These are phyloP conservation scores for Fusarium begoniae DNA, from an alignment of 2,329 filamentous ascomycete species.

Conservation along the genomic window DNA sequence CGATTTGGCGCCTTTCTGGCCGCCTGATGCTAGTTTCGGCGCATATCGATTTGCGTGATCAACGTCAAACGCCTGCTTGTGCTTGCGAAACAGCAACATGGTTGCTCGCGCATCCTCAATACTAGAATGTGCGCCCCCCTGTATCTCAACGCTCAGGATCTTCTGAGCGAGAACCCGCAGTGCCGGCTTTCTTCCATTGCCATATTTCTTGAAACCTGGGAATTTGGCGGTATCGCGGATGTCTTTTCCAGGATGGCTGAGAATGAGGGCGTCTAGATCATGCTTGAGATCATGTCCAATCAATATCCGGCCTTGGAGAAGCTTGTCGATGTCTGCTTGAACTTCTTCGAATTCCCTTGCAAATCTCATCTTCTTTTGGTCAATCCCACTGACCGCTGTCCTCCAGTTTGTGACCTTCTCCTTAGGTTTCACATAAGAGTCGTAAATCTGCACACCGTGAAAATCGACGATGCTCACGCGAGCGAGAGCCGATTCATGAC, in stretches of 20 bases:
- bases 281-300: slow-evolving; percentile 88
- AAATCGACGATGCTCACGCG: slow-evolving; percentile 93
- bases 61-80: slow-evolving; percentile 86
- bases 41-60: slow-evolving; percentile 77
- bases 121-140: slow-evolving; percentile 71
- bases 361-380: slow-evolving; percentile 73
- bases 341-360: slow-evolving; percentile 80
- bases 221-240: slow-evolving; percentile 87
- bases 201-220: slow-evolving; percentile 75
- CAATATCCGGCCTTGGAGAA: slow-evolving; percentile 77
- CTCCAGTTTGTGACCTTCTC: slow-evolving; percentile 90
- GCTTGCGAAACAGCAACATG: slow-evolving; percentile 86
- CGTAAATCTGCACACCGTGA: slow-evolving; percentile 91
- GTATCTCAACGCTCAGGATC: slow-evolving; percentile 69
- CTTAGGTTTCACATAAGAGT: slow-evolving; percentile 85
- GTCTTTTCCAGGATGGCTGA: slow-evolving; percentile 81
- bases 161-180: slow-evolving; percentile 67
- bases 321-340: slow-evolving; percentile 73
- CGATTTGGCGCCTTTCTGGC: slow-evolving; percentile 51
- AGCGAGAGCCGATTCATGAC: slow-evolving; percentile 79
- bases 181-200: slow-evolving; percentile 73
- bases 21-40: slow-evolving; percentile 39
- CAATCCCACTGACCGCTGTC: slow-evolving; percentile 85
- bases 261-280: slow-evolving; percentile 76
- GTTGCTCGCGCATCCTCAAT: slow-evolving; percentile 85